Base-by-base conservation (phyloP, 2,329 filamentous ascomycete species). In the Aureobasidium zeae region DNA sequence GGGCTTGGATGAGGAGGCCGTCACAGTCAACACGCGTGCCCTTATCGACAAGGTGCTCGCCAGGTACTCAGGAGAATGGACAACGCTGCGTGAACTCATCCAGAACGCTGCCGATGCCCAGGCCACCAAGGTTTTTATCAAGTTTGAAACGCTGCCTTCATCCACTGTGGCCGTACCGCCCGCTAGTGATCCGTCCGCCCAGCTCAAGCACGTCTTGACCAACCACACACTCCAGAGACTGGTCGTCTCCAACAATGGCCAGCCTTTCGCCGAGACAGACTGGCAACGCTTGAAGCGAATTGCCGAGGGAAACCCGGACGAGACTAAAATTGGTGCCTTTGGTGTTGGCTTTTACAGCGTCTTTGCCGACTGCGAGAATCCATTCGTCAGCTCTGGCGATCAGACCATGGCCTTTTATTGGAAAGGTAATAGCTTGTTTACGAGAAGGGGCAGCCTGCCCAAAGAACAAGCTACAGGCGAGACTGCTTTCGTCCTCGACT, bases 371-470 rank as follows among this genome's bases (percentile, higher is more conserved):
- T 98, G 89, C 60, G 93, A 98, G 63, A 87, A 95, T 54, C 91
- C 91, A 0, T 96, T 98, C 58, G 84, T 98, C 51, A 91, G 86
- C 52, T 96, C 89, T 1, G 91, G 91, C 1, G 77, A 74, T 49
- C 81, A 94, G 63, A 88, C 87, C 26, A 95, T 98, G 86, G 89
- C 89, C 0, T 98, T 98, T 59, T 98, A 95, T 68, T 98, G 91
- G 93, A 96, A 95, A 63, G 88, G 84, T n/a, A 96, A 96, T 61
- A 86, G 86, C 4, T 73, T 98, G 2, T 96, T 94, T 61, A 98
- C 93, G 17, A 83, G 88, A 55, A 85, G 86, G 53, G 73, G 91
- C 16, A 79, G 80, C 52, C 66, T 95, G 6, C 79, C 83, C 1
- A 70, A 77, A 33, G 76, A 76, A 17, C 73, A 86, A 56, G 66